Evolutionary conservation across 2,329 filamentous ascomycete genomes (phyloP).

Genomic region (Colletotrichum sp.): DNA sequence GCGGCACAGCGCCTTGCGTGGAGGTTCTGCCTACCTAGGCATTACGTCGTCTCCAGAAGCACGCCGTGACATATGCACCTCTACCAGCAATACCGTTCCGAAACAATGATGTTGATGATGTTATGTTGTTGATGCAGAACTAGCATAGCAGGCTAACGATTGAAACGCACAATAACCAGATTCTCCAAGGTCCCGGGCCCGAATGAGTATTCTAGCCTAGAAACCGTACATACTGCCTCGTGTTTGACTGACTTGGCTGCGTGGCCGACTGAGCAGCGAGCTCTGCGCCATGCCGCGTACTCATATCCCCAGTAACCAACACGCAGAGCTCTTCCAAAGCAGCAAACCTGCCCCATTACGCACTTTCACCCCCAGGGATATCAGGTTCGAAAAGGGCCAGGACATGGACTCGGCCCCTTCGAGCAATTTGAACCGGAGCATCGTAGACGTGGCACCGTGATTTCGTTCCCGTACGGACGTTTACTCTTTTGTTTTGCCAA

Average conservation of each 20-base stretch:
- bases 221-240: slow-evolving; percentile 14
- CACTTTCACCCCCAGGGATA: not conserved
- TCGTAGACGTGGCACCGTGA: slow-evolving; percentile 13
- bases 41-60: not conserved
- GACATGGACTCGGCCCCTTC: not conserved
- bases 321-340: not conserved
- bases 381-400: not conserved
- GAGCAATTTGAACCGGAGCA: not conserved
- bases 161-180: slow-evolving; percentile 13
- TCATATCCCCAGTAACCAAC: not conserved
- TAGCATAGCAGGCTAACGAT: slow-evolving; percentile 17
- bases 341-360: slow-evolving; percentile 8
- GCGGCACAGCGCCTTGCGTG: not conserved
- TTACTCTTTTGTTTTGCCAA: not conserved
- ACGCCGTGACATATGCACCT: not conserved
- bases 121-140: not conserved
- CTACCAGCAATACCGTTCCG: not conserved
- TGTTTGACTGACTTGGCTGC: not conserved
- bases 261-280: not conserved
- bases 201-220: slow-evolving; percentile 12
- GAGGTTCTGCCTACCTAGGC: not conserved
- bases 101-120: not conserved
- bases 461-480: slow-evolving; percentile 1
- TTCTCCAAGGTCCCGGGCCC: slow-evolving; percentile 2
- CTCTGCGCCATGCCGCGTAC: not conserved